Percentiles rank a stretch among this genome's conserved stretches.
Conservation (phyloP, 2,329 filamentous ascomycete genomes). For the Ampelomyces quisqualis region DNA sequence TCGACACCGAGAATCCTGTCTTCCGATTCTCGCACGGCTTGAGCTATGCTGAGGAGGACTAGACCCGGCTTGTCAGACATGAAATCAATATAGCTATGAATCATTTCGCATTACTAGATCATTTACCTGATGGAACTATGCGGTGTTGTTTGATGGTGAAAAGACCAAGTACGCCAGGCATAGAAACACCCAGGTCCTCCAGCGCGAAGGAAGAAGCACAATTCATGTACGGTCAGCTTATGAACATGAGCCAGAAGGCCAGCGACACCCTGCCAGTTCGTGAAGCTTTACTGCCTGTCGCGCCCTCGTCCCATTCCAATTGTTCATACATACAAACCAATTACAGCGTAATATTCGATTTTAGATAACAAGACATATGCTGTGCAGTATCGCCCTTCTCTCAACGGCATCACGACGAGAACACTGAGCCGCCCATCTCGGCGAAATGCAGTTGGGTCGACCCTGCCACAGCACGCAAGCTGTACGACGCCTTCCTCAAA, state of each 20-base stretch:
- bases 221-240: too few species aligned
- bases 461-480: conserved; percentile 49
- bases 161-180: too few species aligned
- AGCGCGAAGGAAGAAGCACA: too few species aligned
- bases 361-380: background rate
- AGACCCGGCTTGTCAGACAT: too few species aligned
- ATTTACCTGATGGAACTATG: too few species aligned
- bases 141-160: too few species aligned
- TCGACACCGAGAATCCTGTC: conserved; percentile 41
- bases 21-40: conserved; percentile 42
- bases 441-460: conserved; percentile 59
- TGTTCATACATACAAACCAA: background rate
- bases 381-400: background rate
- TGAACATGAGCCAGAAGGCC: too few species aligned
- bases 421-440: conserved; percentile 55
- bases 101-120: too few species aligned
- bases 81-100: too few species aligned
- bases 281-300: too few species aligned
- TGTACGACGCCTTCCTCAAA: conserved; percentile 51
- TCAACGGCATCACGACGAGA: conserved; percentile 54
- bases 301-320: background rate
- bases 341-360: background rate
- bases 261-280: too few species aligned
- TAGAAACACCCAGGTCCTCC: too few species aligned
- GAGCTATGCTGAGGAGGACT: conserved; percentile 26